phyloP scores from a whole-genome alignment of 2,329 filamentous ascomycete genomes.

The Colletotrichum spaethianum region DNA sequence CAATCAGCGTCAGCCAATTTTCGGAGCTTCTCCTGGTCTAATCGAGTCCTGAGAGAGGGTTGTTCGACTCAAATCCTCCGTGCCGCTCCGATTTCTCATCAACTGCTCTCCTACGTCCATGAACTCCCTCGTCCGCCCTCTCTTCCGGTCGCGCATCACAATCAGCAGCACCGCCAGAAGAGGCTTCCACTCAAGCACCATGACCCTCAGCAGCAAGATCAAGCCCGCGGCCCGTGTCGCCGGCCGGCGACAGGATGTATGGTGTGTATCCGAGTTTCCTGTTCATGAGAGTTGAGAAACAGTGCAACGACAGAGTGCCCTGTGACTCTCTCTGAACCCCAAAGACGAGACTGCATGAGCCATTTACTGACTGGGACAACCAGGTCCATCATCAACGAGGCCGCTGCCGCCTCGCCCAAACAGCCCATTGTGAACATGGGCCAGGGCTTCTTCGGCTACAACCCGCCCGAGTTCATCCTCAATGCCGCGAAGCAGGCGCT shows the following conservation, averaged over 20 bases:
- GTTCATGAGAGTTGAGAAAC: background rate
- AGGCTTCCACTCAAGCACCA: constrained; percentile 49
- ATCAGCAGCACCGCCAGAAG: constrained; percentile 36
- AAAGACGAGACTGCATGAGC: background rate
- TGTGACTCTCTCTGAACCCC: background rate
- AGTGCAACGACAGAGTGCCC: background rate
- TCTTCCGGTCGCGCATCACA: constrained; percentile 41
- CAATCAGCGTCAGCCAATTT: constrained; percentile 38
- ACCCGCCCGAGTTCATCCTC: constrained; percentile 91
- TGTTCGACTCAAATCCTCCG: background rate
- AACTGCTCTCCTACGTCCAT: constrained; percentile 21
- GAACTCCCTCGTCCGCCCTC: constrained; percentile 37
- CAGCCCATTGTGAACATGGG: constrained; percentile 77
- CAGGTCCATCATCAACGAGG: constrained; percentile 78
- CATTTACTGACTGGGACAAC: constrained; percentile 6
- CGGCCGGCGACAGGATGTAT: constrained; percentile 66
- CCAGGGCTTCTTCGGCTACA: constrained; percentile 89
- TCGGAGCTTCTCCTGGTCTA: constrained; percentile 19
- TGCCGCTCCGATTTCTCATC: constrained; percentile 19
- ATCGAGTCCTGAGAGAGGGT: constrained; percentile 3
- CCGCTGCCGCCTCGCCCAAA: constrained; percentile 72
- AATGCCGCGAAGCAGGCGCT: constrained; percentile 92
- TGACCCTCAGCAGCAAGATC: constrained; percentile 61
- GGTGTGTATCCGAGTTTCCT: constrained; percentile 53
- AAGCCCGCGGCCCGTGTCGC: constrained; percentile 66